Evolutionary conservation across 2,329 filamentous ascomycete genomes (phyloP), one percentile per base, ranked within the genome.

Genomic region (Claviceps arundinis): DNA sequence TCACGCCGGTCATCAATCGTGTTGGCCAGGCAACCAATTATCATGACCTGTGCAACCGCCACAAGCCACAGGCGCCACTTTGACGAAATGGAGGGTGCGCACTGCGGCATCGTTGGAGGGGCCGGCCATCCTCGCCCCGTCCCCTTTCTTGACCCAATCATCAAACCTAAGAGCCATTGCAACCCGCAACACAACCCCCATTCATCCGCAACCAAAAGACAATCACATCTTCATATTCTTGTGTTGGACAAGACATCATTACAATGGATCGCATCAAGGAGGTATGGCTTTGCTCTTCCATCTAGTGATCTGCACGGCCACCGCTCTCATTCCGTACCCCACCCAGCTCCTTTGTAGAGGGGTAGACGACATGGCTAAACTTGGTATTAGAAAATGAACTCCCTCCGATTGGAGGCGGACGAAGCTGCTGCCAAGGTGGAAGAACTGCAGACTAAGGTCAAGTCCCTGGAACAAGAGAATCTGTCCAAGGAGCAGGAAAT

Each of bases 401-500:
- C 84, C 71, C 89, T 98, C 76, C 90, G 91, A 69, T 74, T 91
- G 72, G 89, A 97, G 80, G 87, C 89, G 65, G 93, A 97, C 67
- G 86, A 93, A 68, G 84, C 87, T 58, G 73, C 82, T 59, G 73
- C 77, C 68, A 86, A 91, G 75, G 84, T 85, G 58, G 88, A 96
- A 68, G 91, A 97, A 73, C 81, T 95, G 60, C 83, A 93, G 74
- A 60, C 72, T 63, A 90, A 88, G 74, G 80, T 96, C 74, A 97
- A 96, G 80, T 70, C 73, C 51, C 80, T 97, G 58, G 90, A 98
- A 75, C 86, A 95, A 72, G 91, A 97, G 76, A 95, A 89, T 71
- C 79, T 95, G 57, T 78, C 85, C 68, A 97, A 97, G 78, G 93
- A 97, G 76, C 90, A 97, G 73, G 91, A 97, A 71, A 95, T 97